A percentile compares a stretch with the other conserved stretches of the same genome.
Evolutionary conservation across 2,329 filamentous ascomycete genomes (phyloP).

Genomic region (Teratosphaeria nubilosa): DNA sequence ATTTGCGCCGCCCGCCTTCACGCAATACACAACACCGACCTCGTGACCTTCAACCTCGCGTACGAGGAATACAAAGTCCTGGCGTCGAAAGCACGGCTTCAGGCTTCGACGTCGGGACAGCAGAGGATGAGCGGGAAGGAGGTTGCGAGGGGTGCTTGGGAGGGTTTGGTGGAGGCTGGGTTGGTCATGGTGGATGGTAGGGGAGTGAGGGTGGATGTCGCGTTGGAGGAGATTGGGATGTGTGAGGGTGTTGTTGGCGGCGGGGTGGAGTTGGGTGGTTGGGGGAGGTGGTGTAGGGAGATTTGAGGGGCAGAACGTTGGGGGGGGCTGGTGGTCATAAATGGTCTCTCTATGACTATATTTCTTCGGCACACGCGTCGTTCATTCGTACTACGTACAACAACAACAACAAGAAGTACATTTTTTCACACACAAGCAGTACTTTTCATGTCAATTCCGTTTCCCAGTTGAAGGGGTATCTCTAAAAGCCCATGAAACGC

Average conservation of each 20-base stretch:
- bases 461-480: neutral
- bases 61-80: constrained; percentile 75
- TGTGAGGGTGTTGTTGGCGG: constrained; percentile 29
- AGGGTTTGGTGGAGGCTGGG: constrained; percentile 57
- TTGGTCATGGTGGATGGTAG: constrained; percentile 45
- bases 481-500: neutral
- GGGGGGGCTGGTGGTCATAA: too few relatives aligned
- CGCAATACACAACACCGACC: constrained; percentile 69
- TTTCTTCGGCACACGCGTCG: too few relatives aligned
- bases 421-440: neutral
- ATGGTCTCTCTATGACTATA: too few relatives aligned
- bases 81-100: constrained; percentile 63
- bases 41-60: constrained; percentile 73
- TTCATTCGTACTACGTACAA: too few relatives aligned
- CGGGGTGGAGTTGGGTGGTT: constrained; percentile 38
- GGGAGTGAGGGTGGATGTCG: constrained; percentile 59
- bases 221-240: constrained; percentile 62
- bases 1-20: constrained; percentile 72
- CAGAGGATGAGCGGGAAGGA: constrained; percentile 63
- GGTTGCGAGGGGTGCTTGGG: constrained; percentile 65
- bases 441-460: neutral
- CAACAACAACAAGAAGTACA: neutral
- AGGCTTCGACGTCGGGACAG: constrained; percentile 57
- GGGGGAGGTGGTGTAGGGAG: constrained; percentile 65
- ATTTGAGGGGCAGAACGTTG: too few relatives aligned